A percentile compares a stretch with the other conserved stretches of the same genome.
These are phyloP conservation scores for Tilletia horrida DNA, from an alignment of 1,284 basidiomycete genomes.

Conservation along the genomic window DNA sequence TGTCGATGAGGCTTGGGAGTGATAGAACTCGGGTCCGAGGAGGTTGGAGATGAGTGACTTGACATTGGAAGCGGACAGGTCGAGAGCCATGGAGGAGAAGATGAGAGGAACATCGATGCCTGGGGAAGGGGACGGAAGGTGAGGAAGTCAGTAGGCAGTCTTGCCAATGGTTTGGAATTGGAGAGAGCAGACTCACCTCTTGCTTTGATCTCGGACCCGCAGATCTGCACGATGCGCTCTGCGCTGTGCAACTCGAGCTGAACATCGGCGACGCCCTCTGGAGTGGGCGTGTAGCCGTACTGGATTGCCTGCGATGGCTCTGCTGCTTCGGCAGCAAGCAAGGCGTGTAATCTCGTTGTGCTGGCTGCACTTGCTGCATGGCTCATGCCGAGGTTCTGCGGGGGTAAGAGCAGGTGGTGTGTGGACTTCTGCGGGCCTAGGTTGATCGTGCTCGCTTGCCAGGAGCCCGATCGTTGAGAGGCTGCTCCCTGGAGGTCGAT, in stretches of 20 bases:
- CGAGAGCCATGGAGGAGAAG: slow-evolving; percentile 52
- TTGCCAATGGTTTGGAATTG: background rate
- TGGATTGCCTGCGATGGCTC: slow-evolving; percentile 5
- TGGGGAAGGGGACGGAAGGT: background rate
- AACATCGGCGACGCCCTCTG: background rate
- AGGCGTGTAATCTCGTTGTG: background rate
- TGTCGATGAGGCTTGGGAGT: slow-evolving; percentile 20
- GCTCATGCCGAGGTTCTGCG: background rate
- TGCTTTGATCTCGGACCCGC: slow-evolving; percentile 8
- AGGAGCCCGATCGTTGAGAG: background rate
- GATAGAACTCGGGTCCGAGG: slow-evolving; percentile 18
- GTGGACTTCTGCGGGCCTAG: background rate
- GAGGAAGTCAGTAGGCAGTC: background rate
- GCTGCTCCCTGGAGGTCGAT: background rate
- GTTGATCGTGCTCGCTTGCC: background rate
- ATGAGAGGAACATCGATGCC: slow-evolving; percentile 50
- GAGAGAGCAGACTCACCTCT: slow-evolving; percentile 2
- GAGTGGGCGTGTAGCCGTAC: slow-evolving; percentile 7
- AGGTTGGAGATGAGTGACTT: slow-evolving; percentile 36
- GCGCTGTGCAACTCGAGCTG: slow-evolving; percentile 11
- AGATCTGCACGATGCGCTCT: background rate
- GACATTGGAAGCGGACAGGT: slow-evolving; percentile 40
- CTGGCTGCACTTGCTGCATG: slow-evolving; percentile 5
- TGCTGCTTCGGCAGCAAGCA: slow-evolving; percentile 6
- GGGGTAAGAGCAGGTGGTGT: background rate